Percentiles rank a stretch among this genome's conserved stretches.
These are phyloP conservation scores for Patellaria atrata DNA, from an alignment of 495 filamentous ascomycete genomes.

Conservation along the genomic window DNA sequence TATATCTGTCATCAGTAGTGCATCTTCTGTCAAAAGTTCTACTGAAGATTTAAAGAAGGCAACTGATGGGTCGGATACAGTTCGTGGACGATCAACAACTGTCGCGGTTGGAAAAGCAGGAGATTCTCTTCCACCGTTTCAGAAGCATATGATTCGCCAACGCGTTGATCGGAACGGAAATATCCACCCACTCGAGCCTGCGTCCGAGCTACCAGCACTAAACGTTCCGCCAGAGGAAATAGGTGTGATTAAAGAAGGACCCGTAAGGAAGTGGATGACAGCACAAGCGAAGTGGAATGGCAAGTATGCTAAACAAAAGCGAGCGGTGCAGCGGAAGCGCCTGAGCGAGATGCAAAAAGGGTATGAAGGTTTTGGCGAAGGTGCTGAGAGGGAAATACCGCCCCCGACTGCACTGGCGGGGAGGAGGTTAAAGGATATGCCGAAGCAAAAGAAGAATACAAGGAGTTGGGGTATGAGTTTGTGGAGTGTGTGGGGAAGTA, in stretches of 20 bases:
- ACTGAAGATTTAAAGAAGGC: slow-evolving; percentile 18
- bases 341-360: slow-evolving; percentile 55
- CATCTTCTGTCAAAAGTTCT: slow-evolving; percentile 26
- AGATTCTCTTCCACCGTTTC: slow-evolving; percentile 65
- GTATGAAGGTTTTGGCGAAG: slow-evolving; percentile 42
- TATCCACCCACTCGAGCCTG: slow-evolving; percentile 49
- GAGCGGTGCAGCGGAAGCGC: slow-evolving; percentile 51
- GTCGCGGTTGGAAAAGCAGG: slow-evolving; percentile 58
- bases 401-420: slow-evolving; percentile 74
- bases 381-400: slow-evolving; percentile 52
- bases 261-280: slow-evolving; percentile 70
- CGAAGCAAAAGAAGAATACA: slow-evolving; percentile 36
- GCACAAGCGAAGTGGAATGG: slow-evolving; percentile 55
- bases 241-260: slow-evolving; percentile 63
- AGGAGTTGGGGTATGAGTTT: slow-evolving; percentile 63
- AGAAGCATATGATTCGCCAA: slow-evolving; percentile 81
- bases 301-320: slow-evolving; percentile 50
- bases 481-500: slow-evolving; percentile 77
- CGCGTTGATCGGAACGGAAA: slow-evolving; percentile 62
- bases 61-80: background rate
- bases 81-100: background rate
- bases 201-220: slow-evolving; percentile 45
- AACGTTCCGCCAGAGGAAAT: slow-evolving; percentile 46
- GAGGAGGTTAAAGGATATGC: slow-evolving; percentile 39
- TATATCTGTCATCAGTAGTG: slow-evolving; percentile 47